Evolutionary conservation across 2,329 filamentous ascomycete species (phyloP), one percentile per base, ranked within the genome.

Genomic region (Colletotrichum eremochloae): DNA sequence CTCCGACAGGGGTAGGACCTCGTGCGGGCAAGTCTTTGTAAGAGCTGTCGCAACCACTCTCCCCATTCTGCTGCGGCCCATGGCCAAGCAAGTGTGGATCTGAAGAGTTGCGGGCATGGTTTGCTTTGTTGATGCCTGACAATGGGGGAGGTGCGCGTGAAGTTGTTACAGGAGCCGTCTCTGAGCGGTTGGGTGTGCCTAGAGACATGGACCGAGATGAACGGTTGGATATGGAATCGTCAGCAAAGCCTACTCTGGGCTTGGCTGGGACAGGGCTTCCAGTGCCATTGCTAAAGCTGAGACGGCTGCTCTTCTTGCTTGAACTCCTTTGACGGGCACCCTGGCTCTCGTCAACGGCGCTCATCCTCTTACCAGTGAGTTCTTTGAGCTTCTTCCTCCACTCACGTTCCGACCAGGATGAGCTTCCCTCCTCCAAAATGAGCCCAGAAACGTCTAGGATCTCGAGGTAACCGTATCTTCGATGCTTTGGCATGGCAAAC

Each of bases 401-500:
- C 75, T 98, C 94, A 33, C 91, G 88, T 82, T 98, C 96, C 56
- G 86, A 91, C 95, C 95, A 98, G 33, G 82, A 85, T 29, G 89
- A 84, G 80, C 93, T 97, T 29, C 93, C 94, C 3, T 94, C 89
- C 3, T 92, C 92, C 74, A 93, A 87, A 73, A 99, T 95, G 53
- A 98, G 84, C 65, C 88, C 88, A 5, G 92, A 91, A 20, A 98
- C 94, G 79, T 99, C 96, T 68, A 95, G 83, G 46, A 95, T 91
- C 78, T 98, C 96, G 36, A 99, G 84, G 78, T 98, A 98, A 0
- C 96, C 95, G 78, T 97, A 97, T 75, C 93, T 89, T 65, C 92
- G 91, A 76, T 96, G 91, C 76, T 93, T 94, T 0, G 96, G 96
- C 92, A 99, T 97, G 7, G 95, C 96, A 81, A 98, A 99, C 96